Percentiles rank a stretch among this genome's conserved stretches.
These are phyloP conservation scores for Mangifera indica DNA, from an alignment of 345 rosid genomes.

Conservation along the genomic window DNA sequence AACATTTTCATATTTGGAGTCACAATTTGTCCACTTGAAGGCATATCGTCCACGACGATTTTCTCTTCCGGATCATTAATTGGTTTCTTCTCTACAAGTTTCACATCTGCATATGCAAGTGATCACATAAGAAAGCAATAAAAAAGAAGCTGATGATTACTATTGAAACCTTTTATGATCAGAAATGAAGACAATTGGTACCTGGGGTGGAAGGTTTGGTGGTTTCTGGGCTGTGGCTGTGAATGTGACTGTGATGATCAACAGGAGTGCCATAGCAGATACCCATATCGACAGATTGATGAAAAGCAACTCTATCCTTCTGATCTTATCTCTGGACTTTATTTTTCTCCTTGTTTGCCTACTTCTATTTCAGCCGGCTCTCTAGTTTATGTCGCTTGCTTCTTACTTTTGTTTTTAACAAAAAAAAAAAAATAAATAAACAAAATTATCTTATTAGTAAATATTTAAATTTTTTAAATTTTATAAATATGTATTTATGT, in stretches of 20 bases:
- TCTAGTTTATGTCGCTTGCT: too few relatives aligned
- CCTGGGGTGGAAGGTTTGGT: not conserved
- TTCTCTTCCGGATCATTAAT: not conserved
- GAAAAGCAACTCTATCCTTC: too few relatives aligned
- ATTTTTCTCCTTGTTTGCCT: too few relatives aligned
- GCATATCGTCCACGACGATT: not conserved
- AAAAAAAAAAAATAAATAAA: too few relatives aligned
- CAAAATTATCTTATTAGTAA: too few relatives aligned
- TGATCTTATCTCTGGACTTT: not conserved
- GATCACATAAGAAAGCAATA: not conserved
- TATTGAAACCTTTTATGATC: too few relatives aligned
- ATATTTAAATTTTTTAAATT: too few relatives aligned
- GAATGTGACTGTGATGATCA: not conserved
- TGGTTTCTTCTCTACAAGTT: not conserved
- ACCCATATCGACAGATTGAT: not conserved
- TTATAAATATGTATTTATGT: too few relatives aligned
- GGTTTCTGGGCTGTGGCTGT: not conserved
- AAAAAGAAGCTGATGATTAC: too few relatives aligned
- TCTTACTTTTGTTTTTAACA: too few relatives aligned
- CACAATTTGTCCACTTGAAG: constrained; percentile 19
- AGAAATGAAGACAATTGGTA: not conserved
- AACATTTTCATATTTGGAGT: constrained; percentile 50
- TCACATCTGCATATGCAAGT: not conserved
- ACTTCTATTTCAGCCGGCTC: too few relatives aligned
- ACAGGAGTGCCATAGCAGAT: constrained; percentile 17